These are phyloP conservation scores for Phytophthora syringae DNA, from an alignment of 352 stramenopile species.

Conservation along the genomic window DNA sequence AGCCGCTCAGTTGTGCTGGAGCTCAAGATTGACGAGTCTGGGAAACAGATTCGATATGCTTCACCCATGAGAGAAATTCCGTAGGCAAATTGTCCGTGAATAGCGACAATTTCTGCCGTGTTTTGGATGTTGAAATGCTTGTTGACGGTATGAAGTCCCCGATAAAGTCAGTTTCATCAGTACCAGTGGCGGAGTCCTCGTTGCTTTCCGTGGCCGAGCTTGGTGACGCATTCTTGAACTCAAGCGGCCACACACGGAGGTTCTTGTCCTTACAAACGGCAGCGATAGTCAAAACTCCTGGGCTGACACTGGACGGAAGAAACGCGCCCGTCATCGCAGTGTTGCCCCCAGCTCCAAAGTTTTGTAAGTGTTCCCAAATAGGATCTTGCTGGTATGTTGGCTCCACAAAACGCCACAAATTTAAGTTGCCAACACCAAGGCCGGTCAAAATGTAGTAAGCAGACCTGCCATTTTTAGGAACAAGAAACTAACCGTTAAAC, in stretches of 20 bases:
- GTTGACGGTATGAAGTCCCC: conserved; percentile 48
- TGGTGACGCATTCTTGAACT: conserved; percentile 26
- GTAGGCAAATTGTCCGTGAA: conserved; percentile 72
- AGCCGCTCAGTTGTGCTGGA: conserved; percentile 23
- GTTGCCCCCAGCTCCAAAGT: conserved; percentile 59
- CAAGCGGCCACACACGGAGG: conserved; percentile 71
- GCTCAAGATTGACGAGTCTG: conserved; percentile 31
- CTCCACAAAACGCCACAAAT: conserved; percentile 82
- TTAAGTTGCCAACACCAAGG: conserved; percentile 71
- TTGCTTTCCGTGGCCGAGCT: conserved; percentile 17
- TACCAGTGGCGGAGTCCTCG: conserved; percentile 30
- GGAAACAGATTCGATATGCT: conserved; percentile 65
- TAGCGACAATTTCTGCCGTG: conserved; percentile 61
- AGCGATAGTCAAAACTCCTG: conserved; percentile 48
- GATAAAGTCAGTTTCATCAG: conserved; percentile 27
- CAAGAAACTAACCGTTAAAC: too few relatives aligned
- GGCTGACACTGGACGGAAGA: conserved; percentile 40
- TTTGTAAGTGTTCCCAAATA: conserved; percentile 64
- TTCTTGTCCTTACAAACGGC: conserved; percentile 63
- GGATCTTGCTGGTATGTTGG: conserved; percentile 36
- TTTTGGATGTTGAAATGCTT: conserved; percentile 65
- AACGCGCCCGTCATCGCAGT: conserved; percentile 65
- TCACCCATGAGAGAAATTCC: conserved; percentile 72
- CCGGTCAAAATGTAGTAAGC: conserved; percentile 81
- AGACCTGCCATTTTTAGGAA: conserved; percentile 26